These are phyloP conservation scores for Aspergillus nomiae DNA, from an alignment of 2,329 filamentous ascomycete genomes.

Conservation along the genomic window DNA sequence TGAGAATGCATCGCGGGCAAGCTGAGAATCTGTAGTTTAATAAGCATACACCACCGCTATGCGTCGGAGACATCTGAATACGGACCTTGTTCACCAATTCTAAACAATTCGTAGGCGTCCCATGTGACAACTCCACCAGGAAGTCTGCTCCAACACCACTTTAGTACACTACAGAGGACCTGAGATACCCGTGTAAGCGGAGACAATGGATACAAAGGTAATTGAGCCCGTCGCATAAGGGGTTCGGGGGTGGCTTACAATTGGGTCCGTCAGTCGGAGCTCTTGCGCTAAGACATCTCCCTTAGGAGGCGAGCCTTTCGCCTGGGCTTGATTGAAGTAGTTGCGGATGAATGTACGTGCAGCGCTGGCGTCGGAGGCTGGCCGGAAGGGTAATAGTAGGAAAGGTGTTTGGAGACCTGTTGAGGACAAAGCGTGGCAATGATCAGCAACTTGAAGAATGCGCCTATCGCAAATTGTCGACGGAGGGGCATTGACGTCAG, in stretches of 20 bases:
- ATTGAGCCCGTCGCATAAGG: background rate
- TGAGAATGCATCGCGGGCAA: constrained; percentile 90
- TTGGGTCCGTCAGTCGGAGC: constrained; percentile 86
- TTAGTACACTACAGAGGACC: constrained; percentile 90
- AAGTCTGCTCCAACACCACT: constrained; percentile 98
- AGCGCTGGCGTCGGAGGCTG: constrained; percentile 86
- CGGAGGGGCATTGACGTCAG: constrained; percentile 18
- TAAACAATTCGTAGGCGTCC: constrained; percentile 97
- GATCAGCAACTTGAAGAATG: constrained; percentile 36
- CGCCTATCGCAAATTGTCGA: constrained; percentile 23
- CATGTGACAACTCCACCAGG: constrained; percentile 90
- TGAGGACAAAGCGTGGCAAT: constrained; percentile 21
- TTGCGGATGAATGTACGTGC: constrained; percentile 90
- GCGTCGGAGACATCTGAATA: background rate
- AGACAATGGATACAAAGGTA: constrained; percentile 5
- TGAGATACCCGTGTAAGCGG: constrained; percentile 39
- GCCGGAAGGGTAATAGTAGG: constrained; percentile 89
- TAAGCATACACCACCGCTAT: constrained; percentile 23
- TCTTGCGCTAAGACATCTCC: constrained; percentile 79
- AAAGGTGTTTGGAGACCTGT: constrained; percentile 87
- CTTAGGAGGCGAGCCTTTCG: constrained; percentile 58
- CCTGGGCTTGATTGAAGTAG: constrained; percentile 75
- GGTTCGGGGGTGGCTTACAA: constrained; percentile 61
- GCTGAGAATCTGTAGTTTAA: constrained; percentile 71
- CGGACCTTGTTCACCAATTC: constrained; percentile 85